These are phyloP conservation scores for Zopfia rhizophila DNA, from an alignment of 2,329 filamentous ascomycete species.

Conservation along the genomic window DNA sequence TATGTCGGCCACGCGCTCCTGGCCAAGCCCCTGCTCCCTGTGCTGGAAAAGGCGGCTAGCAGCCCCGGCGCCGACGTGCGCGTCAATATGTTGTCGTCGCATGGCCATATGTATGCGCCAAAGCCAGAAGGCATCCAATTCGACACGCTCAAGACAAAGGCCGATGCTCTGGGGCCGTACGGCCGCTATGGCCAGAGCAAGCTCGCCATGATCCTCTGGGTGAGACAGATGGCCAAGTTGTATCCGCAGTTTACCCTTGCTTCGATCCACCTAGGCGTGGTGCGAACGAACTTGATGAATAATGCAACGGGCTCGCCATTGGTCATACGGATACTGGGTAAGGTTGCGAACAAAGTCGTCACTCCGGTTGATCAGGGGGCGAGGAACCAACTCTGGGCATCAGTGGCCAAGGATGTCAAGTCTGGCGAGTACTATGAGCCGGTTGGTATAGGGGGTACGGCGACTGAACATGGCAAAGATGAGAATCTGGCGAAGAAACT, in stretches of 20 bases:
- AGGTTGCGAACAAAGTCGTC: slow-evolving; percentile 10
- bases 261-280: slow-evolving; percentile 57
- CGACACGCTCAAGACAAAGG: slow-evolving; percentile 1
- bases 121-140: slow-evolving; percentile 16
- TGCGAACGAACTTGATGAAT: slow-evolving; percentile 37
- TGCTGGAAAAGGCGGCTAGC: slow-evolving; percentile 47
- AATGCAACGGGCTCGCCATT: background rate
- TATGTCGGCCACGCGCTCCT: slow-evolving; percentile 57
- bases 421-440: slow-evolving; percentile 53
- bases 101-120: slow-evolving; percentile 10
- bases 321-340: slow-evolving; percentile 1
- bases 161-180: slow-evolving; percentile 37
- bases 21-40: slow-evolving; percentile 51
- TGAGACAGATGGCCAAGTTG: slow-evolving; percentile 48
- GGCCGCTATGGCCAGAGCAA: slow-evolving; percentile 60
- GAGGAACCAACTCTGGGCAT: slow-evolving; percentile 23
- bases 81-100: slow-evolving; percentile 11
- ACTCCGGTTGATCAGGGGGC: slow-evolving; percentile 16
- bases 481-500: slow-evolving; percentile 19
- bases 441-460: slow-evolving; percentile 36
- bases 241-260: slow-evolving; percentile 54
- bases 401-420: slow-evolving; percentile 37
- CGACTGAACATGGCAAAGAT: slow-evolving; percentile 12
- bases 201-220: slow-evolving; percentile 59
- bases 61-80: slow-evolving; percentile 20